phyloP scores from a whole-genome alignment of 352 stramenopile species.

The Globisporangium spiculum region DNA sequence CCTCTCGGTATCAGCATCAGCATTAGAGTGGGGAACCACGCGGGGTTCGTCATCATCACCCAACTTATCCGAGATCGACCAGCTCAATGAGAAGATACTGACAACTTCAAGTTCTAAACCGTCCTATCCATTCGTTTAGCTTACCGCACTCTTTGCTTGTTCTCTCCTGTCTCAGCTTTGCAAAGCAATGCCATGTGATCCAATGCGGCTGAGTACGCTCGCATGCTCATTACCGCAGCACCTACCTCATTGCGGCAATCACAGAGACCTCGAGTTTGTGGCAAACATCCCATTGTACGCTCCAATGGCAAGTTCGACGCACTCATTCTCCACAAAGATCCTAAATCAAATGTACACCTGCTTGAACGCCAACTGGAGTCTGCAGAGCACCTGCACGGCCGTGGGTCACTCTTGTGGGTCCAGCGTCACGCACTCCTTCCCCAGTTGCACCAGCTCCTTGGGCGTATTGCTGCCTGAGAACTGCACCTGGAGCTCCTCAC shows the following conservation, averaged over 20 bases:
- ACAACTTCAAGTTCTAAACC: not conserved
- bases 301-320: not conserved
- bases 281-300: not conserved
- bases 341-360: not conserved
- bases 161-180: not conserved
- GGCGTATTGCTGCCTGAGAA: slow-evolving; percentile 30
- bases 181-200: not conserved
- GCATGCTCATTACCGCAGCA: not conserved
- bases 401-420: slow-evolving; percentile 32
- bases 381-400: slow-evolving; percentile 30
- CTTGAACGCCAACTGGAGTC: slow-evolving; percentile 29
- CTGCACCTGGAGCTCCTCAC: slow-evolving; percentile 30
- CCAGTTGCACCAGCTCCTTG: slow-evolving; percentile 24
- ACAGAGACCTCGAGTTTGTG: not conserved
- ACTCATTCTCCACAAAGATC: not conserved
- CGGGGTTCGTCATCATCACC: not conserved
- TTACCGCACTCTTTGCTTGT: not conserved
- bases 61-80: not conserved
- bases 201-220: not conserved
- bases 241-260: not conserved
- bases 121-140: not conserved
- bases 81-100: not conserved
- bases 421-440: slow-evolving; percentile 32
- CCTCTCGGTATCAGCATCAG: too few species aligned
- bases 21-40: not conserved